A percentile compares a stretch with the other conserved stretches of the same genome.
Evolutionary conservation across 495 filamentous ascomycete genomes (phyloP).

Genomic region (Penicillium chermesinum): DNA sequence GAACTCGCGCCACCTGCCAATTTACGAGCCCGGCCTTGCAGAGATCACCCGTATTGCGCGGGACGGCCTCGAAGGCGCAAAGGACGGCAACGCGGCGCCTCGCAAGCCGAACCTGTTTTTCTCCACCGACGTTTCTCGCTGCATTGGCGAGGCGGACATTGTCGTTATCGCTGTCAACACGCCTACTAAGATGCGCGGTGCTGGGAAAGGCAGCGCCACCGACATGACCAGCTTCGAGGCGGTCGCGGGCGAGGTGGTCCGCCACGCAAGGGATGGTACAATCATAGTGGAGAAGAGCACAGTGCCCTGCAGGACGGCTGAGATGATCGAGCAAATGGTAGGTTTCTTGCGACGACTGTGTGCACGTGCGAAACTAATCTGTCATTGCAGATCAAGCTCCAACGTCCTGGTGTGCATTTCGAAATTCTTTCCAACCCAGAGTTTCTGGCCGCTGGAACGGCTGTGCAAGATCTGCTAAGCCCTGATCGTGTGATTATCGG

Average conservation of each 20-base stretch:
- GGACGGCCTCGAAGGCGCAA: conserved; percentile 2
- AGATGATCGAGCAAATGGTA: conserved; percentile 60
- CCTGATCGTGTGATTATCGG: conserved; percentile 74
- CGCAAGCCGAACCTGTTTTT: conserved; percentile 56
- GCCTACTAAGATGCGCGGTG: conserved; percentile 65
- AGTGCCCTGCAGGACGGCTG: conserved; percentile 69
- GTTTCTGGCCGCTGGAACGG: conserved; percentile 72
- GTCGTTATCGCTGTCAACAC: conserved; percentile 76
- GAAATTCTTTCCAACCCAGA: conserved; percentile 79
- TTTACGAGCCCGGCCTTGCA: conserved; percentile 45
- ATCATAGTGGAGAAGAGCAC: conserved; percentile 80
- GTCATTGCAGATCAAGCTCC: conserved; percentile 6
- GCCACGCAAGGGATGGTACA: conserved; percentile 55
- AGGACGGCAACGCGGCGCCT: background rate
- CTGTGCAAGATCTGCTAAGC: conserved; percentile 58
- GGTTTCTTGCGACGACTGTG: conserved; percentile 16
- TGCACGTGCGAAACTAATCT: background rate
- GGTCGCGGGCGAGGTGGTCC: conserved; percentile 59
- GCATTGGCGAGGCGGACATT: conserved; percentile 61
- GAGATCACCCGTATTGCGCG: conserved; percentile 36
- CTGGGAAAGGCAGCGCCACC: conserved; percentile 62
- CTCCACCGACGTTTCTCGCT: conserved; percentile 55
- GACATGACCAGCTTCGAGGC: conserved; percentile 65
- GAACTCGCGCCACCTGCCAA: conserved; percentile 68
- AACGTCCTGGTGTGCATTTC: conserved; percentile 52